Conservation (phyloP, 768 basidiomycete genomes). For the Boletus sp. region DNA sequence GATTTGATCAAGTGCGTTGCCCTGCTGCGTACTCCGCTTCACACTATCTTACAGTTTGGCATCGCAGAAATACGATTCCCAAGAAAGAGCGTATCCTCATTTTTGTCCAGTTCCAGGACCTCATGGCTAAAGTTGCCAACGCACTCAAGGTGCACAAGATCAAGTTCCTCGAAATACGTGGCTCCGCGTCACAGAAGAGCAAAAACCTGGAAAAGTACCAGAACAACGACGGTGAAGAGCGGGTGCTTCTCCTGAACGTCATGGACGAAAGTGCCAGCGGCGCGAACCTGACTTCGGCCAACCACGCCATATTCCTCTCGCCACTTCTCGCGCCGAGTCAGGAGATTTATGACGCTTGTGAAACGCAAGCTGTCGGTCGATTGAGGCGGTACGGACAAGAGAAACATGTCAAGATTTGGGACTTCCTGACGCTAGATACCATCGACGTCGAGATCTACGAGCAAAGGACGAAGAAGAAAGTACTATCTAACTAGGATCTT, state of each 20-base stretch:
- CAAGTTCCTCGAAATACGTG: conserved; percentile 77
- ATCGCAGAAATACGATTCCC: conserved; percentile 60
- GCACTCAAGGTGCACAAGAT: conserved; percentile 73
- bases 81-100: conserved; percentile 81
- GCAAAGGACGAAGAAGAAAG: conserved; percentile 38
- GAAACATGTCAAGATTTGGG: conserved; percentile 77
- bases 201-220: conserved; percentile 87
- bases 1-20: conserved; percentile 66
- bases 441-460: conserved; percentile 85
- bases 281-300: conserved; percentile 89
- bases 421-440: conserved; percentile 82
- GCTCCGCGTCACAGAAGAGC: conserved; percentile 72
- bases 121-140: conserved; percentile 88
- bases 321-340: conserved; percentile 81
- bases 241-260: conserved; percentile 84
- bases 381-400: conserved; percentile 81
- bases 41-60: neutral
- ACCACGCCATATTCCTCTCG: conserved; percentile 93
- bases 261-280: conserved; percentile 96
- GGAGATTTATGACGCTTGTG: conserved; percentile 82
- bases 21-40: neutral
- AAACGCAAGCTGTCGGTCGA: conserved; percentile 83
- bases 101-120: conserved; percentile 95
- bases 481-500: conserved; percentile 21
- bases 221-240: conserved; percentile 68